Evolutionary conservation across 2,329 filamentous ascomycete species (phyloP).

Genomic region (Cadophora sp.): DNA sequence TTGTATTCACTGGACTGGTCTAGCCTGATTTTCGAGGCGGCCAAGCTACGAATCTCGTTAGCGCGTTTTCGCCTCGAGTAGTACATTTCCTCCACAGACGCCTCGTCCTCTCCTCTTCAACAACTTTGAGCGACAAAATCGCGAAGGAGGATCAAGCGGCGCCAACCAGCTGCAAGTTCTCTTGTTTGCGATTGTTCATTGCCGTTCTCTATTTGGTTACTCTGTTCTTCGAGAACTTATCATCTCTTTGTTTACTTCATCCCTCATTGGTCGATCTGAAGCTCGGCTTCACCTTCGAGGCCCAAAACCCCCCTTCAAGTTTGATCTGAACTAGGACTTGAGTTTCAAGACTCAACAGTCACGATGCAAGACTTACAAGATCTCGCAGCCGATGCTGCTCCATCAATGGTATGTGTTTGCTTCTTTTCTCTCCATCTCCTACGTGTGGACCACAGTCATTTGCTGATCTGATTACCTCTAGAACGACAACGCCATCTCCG

Average conservation of each 20-base stretch:
- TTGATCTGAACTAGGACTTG: not conserved
- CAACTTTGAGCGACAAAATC: not conserved
- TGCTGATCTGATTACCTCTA: not conserved
- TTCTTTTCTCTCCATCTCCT: not conserved
- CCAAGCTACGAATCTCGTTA: not conserved
- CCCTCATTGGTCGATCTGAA: not conserved
- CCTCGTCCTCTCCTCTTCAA: not conserved
- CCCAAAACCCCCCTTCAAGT: not conserved
- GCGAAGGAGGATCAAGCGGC: not conserved
- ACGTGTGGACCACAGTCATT: not conserved
- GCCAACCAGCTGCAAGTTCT: not conserved
- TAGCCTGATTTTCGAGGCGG: not conserved
- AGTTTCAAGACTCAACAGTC: not conserved
- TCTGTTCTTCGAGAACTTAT: not conserved
- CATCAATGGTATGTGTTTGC: not conserved
- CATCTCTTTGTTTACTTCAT: not conserved
- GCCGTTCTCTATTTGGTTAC: not conserved
- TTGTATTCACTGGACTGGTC: not conserved
- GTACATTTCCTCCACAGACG: not conserved
- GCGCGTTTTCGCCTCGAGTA: not conserved
- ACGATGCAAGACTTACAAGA: not conserved
- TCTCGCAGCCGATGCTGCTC: not conserved
- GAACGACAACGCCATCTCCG: not conserved
- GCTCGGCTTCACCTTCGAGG: not conserved
- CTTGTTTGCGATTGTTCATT: not conserved